phyloP scores from a whole-genome alignment of 768 basidiomycete species.

The Suillus americanus region DNA sequence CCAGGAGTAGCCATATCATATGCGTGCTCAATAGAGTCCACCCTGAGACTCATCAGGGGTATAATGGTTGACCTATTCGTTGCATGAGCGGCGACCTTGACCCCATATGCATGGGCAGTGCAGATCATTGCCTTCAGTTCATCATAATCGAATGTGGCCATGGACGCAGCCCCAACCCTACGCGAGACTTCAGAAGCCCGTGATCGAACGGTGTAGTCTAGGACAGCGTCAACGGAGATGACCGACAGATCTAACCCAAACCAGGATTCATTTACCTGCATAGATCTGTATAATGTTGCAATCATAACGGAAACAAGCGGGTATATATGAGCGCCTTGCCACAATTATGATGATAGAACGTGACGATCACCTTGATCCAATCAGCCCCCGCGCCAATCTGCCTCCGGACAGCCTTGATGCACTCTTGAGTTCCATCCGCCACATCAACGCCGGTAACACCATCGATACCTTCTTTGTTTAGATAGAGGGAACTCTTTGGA shows the following conservation, averaged over 20 bases:
- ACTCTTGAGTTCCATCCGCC: conserved; percentile 57
- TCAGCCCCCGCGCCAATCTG: conserved; percentile 68
- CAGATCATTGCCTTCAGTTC: conserved; percentile 51
- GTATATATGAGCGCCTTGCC: background rate
- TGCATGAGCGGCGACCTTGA: conserved; percentile 61
- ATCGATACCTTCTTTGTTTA: conserved; percentile 52
- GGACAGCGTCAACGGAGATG: conserved; percentile 13
- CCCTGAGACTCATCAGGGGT: conserved; percentile 25
- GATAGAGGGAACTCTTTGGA: conserved; percentile 47
- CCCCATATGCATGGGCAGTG: conserved; percentile 49
- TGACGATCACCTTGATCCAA: conserved; percentile 56
- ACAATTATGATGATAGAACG: background rate
- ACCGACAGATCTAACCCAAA: conserved; percentile 9
- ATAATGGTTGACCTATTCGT: conserved; percentile 34
- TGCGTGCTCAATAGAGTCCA: conserved; percentile 64
- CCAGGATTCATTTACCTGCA: conserved; percentile 38
- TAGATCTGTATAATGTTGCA: conserved; percentile 41
- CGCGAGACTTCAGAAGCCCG: conserved; percentile 43
- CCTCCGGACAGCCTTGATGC: conserved; percentile 52
- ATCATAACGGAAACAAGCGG: conserved; percentile 7
- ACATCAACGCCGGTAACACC: conserved; percentile 57
- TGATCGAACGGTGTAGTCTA: conserved; percentile 56
- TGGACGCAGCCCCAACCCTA: conserved; percentile 30
- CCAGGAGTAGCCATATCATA: conserved; percentile 21
- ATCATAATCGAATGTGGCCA: conserved; percentile 42